These are phyloP conservation scores for Saturnispora besseyi DNA, from an alignment of 805 yeast genomes.

Conservation along the genomic window DNA sequence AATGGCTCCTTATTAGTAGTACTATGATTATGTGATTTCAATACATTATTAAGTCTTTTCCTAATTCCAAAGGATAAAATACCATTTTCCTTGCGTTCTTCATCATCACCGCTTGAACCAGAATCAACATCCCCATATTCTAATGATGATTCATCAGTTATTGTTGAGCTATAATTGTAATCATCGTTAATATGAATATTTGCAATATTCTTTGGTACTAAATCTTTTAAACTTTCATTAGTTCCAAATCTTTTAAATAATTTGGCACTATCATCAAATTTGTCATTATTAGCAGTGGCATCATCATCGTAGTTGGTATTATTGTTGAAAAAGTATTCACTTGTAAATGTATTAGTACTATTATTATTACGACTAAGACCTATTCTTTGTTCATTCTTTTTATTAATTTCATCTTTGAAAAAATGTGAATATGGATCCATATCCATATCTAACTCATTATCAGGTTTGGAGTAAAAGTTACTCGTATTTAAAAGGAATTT, in stretches of 20 bases:
- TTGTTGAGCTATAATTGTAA: neutral
- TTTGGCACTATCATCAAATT: slow-evolving; percentile 3
- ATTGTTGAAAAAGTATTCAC: neutral
- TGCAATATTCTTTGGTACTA: slow-evolving; percentile 1
- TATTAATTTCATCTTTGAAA: neutral
- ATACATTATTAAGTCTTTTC: neutral
- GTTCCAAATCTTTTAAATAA: slow-evolving; percentile 5
- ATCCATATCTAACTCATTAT: slow-evolving; percentile 6
- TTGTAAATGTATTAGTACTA: neutral
- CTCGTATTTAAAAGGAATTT: slow-evolving; percentile 13
- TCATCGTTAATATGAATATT: neutral
- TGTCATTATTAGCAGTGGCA: neutral
- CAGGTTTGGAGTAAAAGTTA: slow-evolving; percentile 11
- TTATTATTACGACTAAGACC: neutral
- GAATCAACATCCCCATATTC: neutral
- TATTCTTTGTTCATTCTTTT: neutral
- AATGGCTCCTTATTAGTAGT: neutral
- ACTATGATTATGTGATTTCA: neutral
- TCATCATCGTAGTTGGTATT: neutral
- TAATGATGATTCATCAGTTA: slow-evolving; percentile 4
- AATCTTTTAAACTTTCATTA: slow-evolving; percentile 7
- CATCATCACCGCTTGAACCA: neutral
- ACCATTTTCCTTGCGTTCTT: slow-evolving; percentile 7
- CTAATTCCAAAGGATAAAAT: slow-evolving; percentile 13
- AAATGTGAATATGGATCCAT: slow-evolving; percentile 15